Evolutionary conservation across 768 basidiomycete species (phyloP), one percentile per base, ranked within the genome.

Genomic region (Amanita rimosa): DNA sequence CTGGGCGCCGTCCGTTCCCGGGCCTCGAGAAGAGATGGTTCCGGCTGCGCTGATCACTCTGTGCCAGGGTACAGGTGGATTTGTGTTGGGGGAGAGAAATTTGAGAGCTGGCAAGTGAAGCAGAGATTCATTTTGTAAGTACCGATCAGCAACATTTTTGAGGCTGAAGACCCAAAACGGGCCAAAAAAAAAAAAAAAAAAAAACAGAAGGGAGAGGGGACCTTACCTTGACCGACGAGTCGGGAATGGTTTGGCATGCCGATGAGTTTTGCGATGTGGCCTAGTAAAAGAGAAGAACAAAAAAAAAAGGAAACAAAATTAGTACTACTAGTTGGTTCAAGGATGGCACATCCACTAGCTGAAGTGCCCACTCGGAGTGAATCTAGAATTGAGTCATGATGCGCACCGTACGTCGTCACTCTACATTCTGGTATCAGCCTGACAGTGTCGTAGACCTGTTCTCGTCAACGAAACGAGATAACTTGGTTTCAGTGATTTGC

Each of bases 171-270:
- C n/a, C n/a, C n/a, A n/a, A n/a, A n/a, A n/a, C n/a, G n/a, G n/a
- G n/a, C n/a, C n/a, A n/a, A n/a, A n/a, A n/a, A n/a, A n/a, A n/a
- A n/a, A n/a, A n/a, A n/a, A n/a, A n/a, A n/a, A n/a, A n/a, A n/a
- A n/a, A n/a, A n/a, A n/a, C n/a, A n/a, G n/a, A n/a, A n/a, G n/a
- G n/a, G n/a, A n/a, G n/a, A n/a, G n/a, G n/a, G n/a, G n/a, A n/a
- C n/a, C n/a, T 46, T 52, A 84, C 88, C 87, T 71, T 88, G 85
- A 4, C 88, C 88, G 22, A 91, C 87, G 55, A 86, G 85, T 41
- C 88, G 73, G 3, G 88, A 78, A 63, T 91, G 76, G 21, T 70
- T 71, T 0, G 87, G 88, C 82, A 84, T 85, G 14, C 85, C 85
- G 48, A 86, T 72, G 19, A 91, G 67, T 56, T 81, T 87, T 6